A percentile compares a stretch with the other conserved stretches of the same genome.
These are phyloP conservation scores for Thelonectria discophora DNA, from an alignment of 2,329 filamentous ascomycete species.

Conservation along the genomic window DNA sequence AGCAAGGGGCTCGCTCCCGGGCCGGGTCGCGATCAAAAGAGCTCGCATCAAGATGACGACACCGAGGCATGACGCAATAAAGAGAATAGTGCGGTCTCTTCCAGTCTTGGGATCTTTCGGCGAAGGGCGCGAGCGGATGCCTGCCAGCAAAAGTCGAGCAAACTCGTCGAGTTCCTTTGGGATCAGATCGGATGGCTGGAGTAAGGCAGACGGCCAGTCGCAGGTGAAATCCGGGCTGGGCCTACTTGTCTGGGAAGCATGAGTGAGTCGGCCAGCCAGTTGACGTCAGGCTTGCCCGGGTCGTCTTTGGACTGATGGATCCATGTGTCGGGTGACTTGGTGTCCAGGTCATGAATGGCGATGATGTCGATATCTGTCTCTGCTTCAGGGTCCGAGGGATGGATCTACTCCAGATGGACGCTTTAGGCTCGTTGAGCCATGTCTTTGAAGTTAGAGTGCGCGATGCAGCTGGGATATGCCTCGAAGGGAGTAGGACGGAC, in stretches of 20 bases:
- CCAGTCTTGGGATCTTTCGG: background rate
- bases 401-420: too few species aligned
- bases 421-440: too few species aligned
- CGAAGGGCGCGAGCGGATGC: background rate
- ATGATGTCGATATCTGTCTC: conserved; percentile 24
- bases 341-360: conserved; percentile 45
- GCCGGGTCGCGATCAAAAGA: background rate
- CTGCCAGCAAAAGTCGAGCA: background rate
- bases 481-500: too few species aligned
- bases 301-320: conserved; percentile 10
- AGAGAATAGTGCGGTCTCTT: background rate
- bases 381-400: too few species aligned
- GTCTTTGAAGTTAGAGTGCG: too few species aligned
- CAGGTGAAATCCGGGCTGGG: background rate
- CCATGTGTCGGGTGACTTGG: conserved; percentile 39
- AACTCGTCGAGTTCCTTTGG: background rate
- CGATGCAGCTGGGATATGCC: too few species aligned
- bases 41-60: conserved; percentile 4
- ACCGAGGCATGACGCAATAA: background rate
- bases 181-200: background rate
- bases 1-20: background rate
- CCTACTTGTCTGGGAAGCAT: conserved; percentile 31
- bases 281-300: conserved; percentile 16
- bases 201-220: background rate
- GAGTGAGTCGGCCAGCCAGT: conserved; percentile 33